Base-by-base conservation (phyloP, 192 early-diverging fungal genomes). In the Diversispora eburnea region DNA sequence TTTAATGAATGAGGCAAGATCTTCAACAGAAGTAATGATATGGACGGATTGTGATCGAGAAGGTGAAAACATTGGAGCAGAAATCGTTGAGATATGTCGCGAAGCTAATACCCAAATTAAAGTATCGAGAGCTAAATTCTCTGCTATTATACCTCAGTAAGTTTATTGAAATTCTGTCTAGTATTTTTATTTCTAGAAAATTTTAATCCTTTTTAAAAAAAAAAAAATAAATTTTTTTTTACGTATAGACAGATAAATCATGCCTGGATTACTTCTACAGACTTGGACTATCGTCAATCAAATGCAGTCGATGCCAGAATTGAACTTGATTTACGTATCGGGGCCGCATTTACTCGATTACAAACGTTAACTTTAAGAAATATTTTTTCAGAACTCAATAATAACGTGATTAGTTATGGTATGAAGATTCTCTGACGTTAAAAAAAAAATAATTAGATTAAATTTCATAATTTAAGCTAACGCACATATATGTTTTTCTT, bases 21-120 rank as follows among this genome's bases (percentile, higher is more conserved):
- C 74, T 0, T 87, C 90, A 0, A 81, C 90, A 10, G 76, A 87
- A 56, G 76, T 99, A 45, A 88, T 96, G 56, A 99, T 99, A 57
- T 99, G 97, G 97, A 99, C 97, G 5, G 97, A 99, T 85, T 98
- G 96, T 74, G 96, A 99, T 85, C 87, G 92, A 8, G 95, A 98
- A 81, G 97, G 97, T 41, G 97, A 99, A 72, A 88, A 88, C 47
- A 99, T 99, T 71, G 97, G 97, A 13, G 77, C 80, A 10, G 97
- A 99, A 67, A 85, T 95, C 17, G 88, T 82, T 0, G 78, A 83
- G 6, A 81, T 97, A 0, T 94, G 94, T 65, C 75, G 76, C 6
- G 48, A 67, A 10, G 83, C 79, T 0, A 95, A 97, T 68, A 79
- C 81, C 20, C 68, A 84, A 6, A 84, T 99, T 8, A 43, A 73